Evolutionary conservation across 1,284 basidiomycete species (phyloP).

Genomic region (Leccinum glutinopallens): DNA sequence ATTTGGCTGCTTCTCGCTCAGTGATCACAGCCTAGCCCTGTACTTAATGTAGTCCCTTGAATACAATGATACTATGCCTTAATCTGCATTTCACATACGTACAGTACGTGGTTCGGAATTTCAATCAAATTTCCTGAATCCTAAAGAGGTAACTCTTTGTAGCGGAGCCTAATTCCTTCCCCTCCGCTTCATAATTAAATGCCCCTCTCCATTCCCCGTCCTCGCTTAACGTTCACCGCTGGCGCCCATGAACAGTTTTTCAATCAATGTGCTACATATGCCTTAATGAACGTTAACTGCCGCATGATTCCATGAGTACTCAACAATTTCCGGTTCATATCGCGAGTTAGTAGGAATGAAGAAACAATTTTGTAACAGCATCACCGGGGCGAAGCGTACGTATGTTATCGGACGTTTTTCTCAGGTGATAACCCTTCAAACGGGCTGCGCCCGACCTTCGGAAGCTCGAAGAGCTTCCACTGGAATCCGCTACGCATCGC

Average conservation of each 20-base stretch:
- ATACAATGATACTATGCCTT: background rate
- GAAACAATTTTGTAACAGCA: too few species aligned
- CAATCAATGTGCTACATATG: too few species aligned
- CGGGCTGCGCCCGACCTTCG: background rate
- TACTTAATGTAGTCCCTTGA: background rate
- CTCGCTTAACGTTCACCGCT: too few species aligned
- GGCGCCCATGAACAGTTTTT: too few species aligned
- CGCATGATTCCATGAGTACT: too few species aligned
- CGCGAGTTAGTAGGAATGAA: background rate
- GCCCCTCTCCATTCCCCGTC: too few species aligned
- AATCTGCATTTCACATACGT: background rate
- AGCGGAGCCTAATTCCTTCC: background rate
- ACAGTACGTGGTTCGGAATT: background rate
- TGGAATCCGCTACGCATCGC: background rate
- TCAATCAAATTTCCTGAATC: background rate
- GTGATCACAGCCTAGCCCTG: background rate
- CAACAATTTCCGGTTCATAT: background rate
- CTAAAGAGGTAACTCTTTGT: background rate
- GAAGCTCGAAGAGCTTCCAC: background rate
- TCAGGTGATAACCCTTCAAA: background rate
- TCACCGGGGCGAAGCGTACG: background rate
- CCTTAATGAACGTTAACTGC: too few species aligned
- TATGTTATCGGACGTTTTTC: background rate
- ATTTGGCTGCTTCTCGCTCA: background rate
- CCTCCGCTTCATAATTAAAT: too few species aligned